Evolutionary conservation across 768 basidiomycete species (phyloP).

Genomic region (Sarcodon aspratus): DNA sequence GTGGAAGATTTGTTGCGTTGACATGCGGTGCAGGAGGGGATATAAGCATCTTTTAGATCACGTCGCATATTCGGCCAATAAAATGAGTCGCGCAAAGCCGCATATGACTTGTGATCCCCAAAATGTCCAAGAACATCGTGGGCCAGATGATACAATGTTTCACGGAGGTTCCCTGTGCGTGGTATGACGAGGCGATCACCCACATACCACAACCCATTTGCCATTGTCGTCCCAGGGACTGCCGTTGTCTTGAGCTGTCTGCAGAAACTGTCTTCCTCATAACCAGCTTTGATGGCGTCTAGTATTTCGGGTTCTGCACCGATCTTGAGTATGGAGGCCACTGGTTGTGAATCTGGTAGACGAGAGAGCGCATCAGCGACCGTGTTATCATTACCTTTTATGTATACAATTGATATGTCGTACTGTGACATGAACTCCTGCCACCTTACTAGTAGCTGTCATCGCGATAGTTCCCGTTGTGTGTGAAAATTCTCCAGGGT

Average conservation of each 20-base stretch:
- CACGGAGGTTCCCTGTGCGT: slow-evolving; percentile 1
- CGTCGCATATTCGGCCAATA: slow-evolving; percentile 20
- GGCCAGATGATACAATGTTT: slow-evolving; percentile 8
- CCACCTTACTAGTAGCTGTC: slow-evolving; percentile 30
- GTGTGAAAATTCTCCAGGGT: slow-evolving; percentile 21
- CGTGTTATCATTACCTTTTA: slow-evolving; percentile 26
- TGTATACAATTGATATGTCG: slow-evolving; percentile 22
- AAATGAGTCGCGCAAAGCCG: no score
- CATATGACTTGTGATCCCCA: slow-evolving; percentile 11
- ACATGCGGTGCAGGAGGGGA: slow-evolving; percentile 19
- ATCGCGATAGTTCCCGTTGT: slow-evolving; percentile 20
- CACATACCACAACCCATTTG: slow-evolving; percentile 9
- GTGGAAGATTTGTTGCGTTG: slow-evolving; percentile 22
- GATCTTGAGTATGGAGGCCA: not conserved
- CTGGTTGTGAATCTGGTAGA: slow-evolving; percentile 9
- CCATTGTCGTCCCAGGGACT: not conserved
- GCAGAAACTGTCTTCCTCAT: slow-evolving; percentile 6
- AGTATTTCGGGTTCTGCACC: not conserved
- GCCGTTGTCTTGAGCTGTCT: not conserved
- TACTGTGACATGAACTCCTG: slow-evolving; percentile 25
- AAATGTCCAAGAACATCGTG: slow-evolving; percentile 12
- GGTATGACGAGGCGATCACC: slow-evolving; percentile 13
- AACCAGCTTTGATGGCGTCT: not conserved
- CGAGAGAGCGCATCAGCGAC: slow-evolving; percentile 29
- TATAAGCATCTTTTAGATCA: slow-evolving; percentile 18